These are phyloP conservation scores for Pyracantha coccinea DNA, from an alignment of 331 rosid species.

Conservation along the genomic window DNA sequence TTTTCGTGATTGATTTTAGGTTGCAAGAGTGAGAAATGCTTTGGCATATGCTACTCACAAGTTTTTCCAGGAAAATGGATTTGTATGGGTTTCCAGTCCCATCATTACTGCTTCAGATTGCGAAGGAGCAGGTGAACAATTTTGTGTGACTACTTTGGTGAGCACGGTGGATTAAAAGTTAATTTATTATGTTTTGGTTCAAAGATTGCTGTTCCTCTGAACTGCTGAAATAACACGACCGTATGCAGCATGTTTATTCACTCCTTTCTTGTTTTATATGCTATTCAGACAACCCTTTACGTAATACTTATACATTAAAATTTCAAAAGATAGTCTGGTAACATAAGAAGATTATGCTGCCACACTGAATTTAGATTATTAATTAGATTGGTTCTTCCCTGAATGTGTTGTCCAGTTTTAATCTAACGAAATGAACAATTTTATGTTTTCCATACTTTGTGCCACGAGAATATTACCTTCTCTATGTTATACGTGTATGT, in stretches of 20 bases:
- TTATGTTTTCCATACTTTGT: not conserved
- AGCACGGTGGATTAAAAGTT: slow-evolving; percentile 12
- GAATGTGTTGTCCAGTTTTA: not conserved
- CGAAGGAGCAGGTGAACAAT: slow-evolving; percentile 99
- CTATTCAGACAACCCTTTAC: not conserved
- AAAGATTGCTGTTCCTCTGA: not conserved
- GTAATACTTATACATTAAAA: not conserved
- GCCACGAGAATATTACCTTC: not conserved
- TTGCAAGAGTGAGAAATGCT: slow-evolving; percentile 92
- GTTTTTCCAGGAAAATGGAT: slow-evolving; percentile 94
- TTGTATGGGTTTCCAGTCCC: slow-evolving; percentile 87
- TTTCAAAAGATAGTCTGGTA: not conserved
- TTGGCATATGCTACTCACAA: slow-evolving; percentile 88
- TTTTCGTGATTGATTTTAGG: slow-evolving; percentile 36
- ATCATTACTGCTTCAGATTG: slow-evolving; percentile 96
- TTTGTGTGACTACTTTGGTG: slow-evolving; percentile 96
- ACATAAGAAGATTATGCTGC: not conserved
- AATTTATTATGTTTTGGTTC: not conserved
- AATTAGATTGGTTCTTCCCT: not conserved
- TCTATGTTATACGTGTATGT: not conserved
- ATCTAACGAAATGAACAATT: not conserved
- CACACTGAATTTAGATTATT: not conserved
- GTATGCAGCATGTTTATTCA: not conserved
- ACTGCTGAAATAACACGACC: not conserved
- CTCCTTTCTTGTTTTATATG: not conserved